Evolutionary conservation across 2,329 filamentous ascomycete species (phyloP).

Genomic region (Orbilia javanica): DNA sequence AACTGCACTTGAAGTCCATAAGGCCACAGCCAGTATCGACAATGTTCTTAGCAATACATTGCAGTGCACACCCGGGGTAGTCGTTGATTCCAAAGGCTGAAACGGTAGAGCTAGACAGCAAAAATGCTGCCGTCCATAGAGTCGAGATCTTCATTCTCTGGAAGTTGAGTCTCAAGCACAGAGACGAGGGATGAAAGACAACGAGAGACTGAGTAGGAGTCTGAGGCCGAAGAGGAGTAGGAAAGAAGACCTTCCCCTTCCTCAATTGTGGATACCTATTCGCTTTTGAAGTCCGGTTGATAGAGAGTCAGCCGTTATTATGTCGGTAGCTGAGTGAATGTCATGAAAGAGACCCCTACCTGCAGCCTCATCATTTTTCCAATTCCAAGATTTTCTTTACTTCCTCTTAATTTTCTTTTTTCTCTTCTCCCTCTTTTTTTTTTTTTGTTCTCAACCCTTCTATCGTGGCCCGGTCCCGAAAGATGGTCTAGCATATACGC

Average conservation of each 20-base stretch:
- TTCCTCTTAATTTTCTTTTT: too few species aligned
- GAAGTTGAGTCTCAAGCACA: constrained; percentile 35
- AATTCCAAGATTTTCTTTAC: constrained; percentile 41
- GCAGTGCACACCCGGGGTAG: constrained; percentile 51
- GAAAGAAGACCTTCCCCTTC: constrained; percentile 41
- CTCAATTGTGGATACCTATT: constrained; percentile 44
- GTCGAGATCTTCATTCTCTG: constrained; percentile 55
- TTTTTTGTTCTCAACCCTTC: not conserved
- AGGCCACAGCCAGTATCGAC: constrained; percentile 51
- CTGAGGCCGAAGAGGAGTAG: constrained; percentile 38
- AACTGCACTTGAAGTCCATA: constrained; percentile 60
- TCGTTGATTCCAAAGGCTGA: constrained; percentile 54
- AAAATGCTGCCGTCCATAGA: constrained; percentile 40
- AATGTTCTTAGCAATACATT: constrained; percentile 57
- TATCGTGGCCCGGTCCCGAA: constrained; percentile 9
- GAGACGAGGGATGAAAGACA: constrained; percentile 47
- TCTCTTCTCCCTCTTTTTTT: not conserved
- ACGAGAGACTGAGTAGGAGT: constrained; percentile 59
- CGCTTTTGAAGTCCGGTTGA: constrained; percentile 50
- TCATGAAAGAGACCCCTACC: constrained; percentile 39
- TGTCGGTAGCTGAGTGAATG: constrained; percentile 17
- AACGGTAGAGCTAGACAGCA: constrained; percentile 51
- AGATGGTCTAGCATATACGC: constrained; percentile 7
- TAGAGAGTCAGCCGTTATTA: constrained; percentile 13
- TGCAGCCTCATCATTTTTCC: constrained; percentile 11